Conservation (phyloP, 2,329 filamentous ascomycete genomes). For the Diaporthe sp. region DNA sequence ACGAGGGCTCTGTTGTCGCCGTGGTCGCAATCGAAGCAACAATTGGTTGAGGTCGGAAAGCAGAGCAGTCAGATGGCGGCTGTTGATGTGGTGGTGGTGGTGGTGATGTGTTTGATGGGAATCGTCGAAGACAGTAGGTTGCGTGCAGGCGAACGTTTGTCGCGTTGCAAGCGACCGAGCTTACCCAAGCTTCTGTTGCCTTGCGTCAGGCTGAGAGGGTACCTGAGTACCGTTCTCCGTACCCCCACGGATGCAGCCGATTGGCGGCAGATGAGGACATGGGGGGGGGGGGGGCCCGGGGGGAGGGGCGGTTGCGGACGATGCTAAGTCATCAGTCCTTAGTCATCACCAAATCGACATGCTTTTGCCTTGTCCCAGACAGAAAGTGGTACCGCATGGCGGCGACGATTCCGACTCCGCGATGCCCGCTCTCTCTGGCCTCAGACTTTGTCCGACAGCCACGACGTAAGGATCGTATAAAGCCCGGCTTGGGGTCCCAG, state of each 20-base stretch:
- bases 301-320: too few relatives aligned
- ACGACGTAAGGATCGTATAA: slow-evolving; percentile 7
- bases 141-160: slow-evolving; percentile 8
- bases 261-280: neutral
- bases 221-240: neutral
- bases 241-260: neutral
- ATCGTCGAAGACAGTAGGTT: neutral
- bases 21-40: neutral
- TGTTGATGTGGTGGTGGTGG: neutral
- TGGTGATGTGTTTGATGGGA: slow-evolving; percentile 4
- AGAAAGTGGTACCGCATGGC: neutral
- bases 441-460: slow-evolving; percentile 3
- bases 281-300: too few relatives aligned
- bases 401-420: slow-evolving; percentile 1
- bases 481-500: neutral
- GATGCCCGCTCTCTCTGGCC: neutral
- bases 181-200: slow-evolving; percentile 52
- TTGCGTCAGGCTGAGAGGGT: slow-evolving; percentile 38
- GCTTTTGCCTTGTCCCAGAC: neutral
- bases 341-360: neutral
- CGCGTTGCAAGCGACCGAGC: slow-evolving; percentile 39
- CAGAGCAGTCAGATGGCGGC: neutral
- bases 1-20: neutral
- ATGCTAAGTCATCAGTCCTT: neutral
- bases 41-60: neutral